Conservation (phyloP, 305 asterid species). For the Solanum aculeatissimum region DNA sequence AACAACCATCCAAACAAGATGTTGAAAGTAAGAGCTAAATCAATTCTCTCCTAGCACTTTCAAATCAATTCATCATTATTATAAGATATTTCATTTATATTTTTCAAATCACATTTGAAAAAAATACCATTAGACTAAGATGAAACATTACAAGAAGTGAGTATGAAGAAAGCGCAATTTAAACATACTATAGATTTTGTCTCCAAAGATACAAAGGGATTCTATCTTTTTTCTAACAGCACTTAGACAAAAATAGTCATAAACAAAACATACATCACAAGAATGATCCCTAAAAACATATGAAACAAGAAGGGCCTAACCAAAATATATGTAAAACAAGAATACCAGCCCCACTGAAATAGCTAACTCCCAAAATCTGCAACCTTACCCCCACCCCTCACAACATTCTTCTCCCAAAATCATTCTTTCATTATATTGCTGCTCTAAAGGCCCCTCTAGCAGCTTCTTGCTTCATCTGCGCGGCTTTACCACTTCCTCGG, state of each 20-base stretch:
- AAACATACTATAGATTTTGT: not conserved
- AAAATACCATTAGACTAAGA: not conserved
- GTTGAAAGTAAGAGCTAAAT: too few relatives aligned
- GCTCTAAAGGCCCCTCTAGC: constrained; percentile 76
- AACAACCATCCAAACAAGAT: too few relatives aligned
- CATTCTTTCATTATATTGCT: constrained; percentile 22
- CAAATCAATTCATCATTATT: not conserved
- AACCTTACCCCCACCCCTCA: not conserved
- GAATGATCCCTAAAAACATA: not conserved
- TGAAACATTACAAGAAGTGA: not conserved
- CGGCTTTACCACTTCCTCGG: constrained; percentile 91
- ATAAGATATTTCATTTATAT: not conserved
- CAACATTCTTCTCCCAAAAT: not conserved
- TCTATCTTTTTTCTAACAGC: not conserved
- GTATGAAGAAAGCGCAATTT: not conserved
- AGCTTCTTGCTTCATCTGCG: constrained; percentile 66
- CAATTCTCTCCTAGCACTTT: not conserved
- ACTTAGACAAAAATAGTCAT: not conserved
- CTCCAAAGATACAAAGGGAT: not conserved
- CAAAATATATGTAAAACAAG: not conserved
- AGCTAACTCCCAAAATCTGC: not conserved
- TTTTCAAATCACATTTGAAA: not conserved
- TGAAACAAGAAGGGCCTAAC: not conserved
- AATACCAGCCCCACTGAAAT: not conserved
- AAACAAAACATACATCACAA: not conserved